Base-by-base conservation (phyloP, 2,329 filamentous ascomycete species). In the Chalaropsis thielavioides region DNA sequence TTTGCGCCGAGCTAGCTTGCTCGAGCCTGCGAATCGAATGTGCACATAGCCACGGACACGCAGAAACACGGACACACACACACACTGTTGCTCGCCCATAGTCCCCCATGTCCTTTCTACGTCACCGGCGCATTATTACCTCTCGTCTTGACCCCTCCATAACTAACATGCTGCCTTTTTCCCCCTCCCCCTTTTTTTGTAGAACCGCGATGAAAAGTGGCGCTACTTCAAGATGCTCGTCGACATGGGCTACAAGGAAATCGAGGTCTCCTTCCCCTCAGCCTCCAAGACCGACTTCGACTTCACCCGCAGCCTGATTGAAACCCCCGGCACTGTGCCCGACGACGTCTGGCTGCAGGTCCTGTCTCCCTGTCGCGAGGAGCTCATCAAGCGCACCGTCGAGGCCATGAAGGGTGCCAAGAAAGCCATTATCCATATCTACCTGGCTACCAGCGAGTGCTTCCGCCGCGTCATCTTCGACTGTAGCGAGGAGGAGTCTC, bases 141-240 rank as follows among this genome's bases (percentile, higher is more conserved):
- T 51, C 54, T 56, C n/a, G 10, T 35, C 61, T 38, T 40, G 17
- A 8, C 19, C 27, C 19, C 58, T 19, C n/a, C 38, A 24, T 27
- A 22, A 19, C 43, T 58, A 54, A 40, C 58, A 17, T 22, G 66
- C 15, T 49, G 1, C 40, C 46, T 59, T 2, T 11, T 63, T 35
- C 35, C 56, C 43, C 56, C 31, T 6, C 31, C n/a, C n/a, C n/a
- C n/a, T 46, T 46, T 35, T 38, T 64, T 19, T 61, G 68, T 71
- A 94, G 90, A 94, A 90, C 72, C 90, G 90, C 70, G 90, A 96
- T 61, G 91, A 96, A 80, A 97, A 97, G 78, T 94, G 88, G 84
- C 80, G 81, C 68, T 97, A 92, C 81, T 97, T 97, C 80, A 86
- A 92, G 76, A 95, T 95, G 90, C 84, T 97, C 64, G 84, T 87